Base-by-base conservation (phyloP, 495 filamentous ascomycete genomes). In the Aspergillus campestris region DNA sequence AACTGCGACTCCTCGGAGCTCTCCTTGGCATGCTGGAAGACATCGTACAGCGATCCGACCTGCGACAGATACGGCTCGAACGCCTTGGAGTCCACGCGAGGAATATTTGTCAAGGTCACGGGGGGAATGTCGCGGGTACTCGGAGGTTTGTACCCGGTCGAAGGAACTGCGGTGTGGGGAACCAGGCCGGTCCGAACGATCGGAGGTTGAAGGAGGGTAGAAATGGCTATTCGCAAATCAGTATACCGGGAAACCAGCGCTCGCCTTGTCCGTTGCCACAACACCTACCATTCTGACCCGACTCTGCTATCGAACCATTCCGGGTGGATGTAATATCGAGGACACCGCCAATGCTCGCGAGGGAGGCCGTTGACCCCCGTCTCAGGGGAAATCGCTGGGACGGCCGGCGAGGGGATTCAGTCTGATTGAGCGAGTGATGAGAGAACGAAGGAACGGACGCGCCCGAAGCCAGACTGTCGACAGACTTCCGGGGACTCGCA, bases 111-210 rank as follows among this genome's bases (percentile, higher is more conserved):
- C 43, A 99, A 71, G 0, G 87, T 84, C 7, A 99, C 92, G 0
- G 92, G 91, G 0, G 92, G 89, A 38, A 99, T 99, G 61, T 99
- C 92, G 66, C 79, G 80, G 6, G 90, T 71, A n/a, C 87, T 89
- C 0, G 92, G 92, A 6, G 86, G 81, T 45, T 82, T 89, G 53
- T 88, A 87, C 32, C 81, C 70, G 48, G 79, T 81, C 6, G 79
- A 65, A 0, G 86, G 70, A 5, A 80, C 76, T 3, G 82, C 65
- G 3, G 81, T 80, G 58, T 92, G 84, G 3, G 89, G 82, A 10
- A 84, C 71, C 37, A 95, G 73, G 36, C 87, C 91, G 12, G 89
- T 92, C 42, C 94, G 86, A 24, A 91, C 77, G 48, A 92, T 92
- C 0, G 94, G 90, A 12, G 88, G 81, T 57, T 95, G 89, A 13